A percentile compares a stretch with the other conserved stretches of the same genome.
These are phyloP conservation scores for Erythrobasidium hasegawianum DNA, from an alignment of 1,284 basidiomycete species.

Conservation along the genomic window DNA sequence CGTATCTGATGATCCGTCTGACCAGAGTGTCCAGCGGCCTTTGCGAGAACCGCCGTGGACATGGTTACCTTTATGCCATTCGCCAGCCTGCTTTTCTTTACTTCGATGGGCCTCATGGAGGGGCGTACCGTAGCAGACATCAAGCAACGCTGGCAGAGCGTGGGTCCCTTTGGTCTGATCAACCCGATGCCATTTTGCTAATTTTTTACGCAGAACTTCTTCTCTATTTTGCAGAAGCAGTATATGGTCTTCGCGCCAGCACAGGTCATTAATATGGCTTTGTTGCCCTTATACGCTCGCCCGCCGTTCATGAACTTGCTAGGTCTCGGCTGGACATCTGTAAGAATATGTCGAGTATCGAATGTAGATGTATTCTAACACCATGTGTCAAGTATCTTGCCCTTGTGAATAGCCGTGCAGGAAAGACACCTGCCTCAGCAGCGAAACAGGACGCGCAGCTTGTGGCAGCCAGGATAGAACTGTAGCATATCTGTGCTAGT, in stretches of 20 bases:
- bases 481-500: too few species aligned
- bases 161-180: too few species aligned
- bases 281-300: constrained; percentile 43
- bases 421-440: too few species aligned
- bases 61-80: constrained; percentile 43
- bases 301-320: constrained; percentile 44
- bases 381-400: too few species aligned
- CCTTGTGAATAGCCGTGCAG: too few species aligned
- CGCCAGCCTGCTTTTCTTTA: constrained; percentile 44
- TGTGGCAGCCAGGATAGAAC: too few species aligned
- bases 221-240: constrained; percentile 30
- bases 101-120: constrained; percentile 42
- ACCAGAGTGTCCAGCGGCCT: constrained; percentile 38
- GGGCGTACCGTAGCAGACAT: constrained; percentile 38
- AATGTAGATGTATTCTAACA: too few species aligned
- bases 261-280: constrained; percentile 41
- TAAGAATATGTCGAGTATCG: too few species aligned
- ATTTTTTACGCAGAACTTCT: constrained; percentile 34
- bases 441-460: too few species aligned
- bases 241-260: constrained; percentile 42
- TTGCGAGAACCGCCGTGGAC: constrained; percentile 40
- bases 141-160: constrained; percentile 19
- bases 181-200: too few species aligned
- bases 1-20: not conserved
- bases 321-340: constrained; percentile 36